Conservation (phyloP, 306 rosid species). For the Pachyrhizus erosus region DNA sequence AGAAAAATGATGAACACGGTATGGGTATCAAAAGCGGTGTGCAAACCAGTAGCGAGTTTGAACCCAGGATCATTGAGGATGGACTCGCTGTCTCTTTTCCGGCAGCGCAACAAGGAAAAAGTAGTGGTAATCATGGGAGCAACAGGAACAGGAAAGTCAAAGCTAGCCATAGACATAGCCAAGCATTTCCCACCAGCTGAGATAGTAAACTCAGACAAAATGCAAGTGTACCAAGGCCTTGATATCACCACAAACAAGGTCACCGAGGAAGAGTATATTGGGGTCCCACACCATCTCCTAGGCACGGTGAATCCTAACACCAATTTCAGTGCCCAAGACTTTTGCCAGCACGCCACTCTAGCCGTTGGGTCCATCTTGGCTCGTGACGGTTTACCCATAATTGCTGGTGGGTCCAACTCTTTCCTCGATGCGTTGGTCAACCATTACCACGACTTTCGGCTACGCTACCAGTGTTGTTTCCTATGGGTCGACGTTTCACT, state of each 20-base stretch:
- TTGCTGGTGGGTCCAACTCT: conserved; percentile 63
- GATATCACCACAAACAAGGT: conserved; percentile 76
- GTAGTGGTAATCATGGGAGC: conserved; percentile 77
- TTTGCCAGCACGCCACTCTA: conserved; percentile 40
- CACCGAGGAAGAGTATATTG: conserved; percentile 59
- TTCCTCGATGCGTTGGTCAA: conserved; percentile 51
- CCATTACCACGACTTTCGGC: conserved; percentile 36
- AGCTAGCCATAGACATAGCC: conserved; percentile 73
- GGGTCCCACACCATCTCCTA: conserved; percentile 77
- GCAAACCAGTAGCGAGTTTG: conserved; percentile 58
- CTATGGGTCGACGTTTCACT: conserved; percentile 52
- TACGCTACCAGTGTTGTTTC: conserved; percentile 45
- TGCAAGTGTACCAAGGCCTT: conserved; percentile 75
- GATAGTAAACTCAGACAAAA: conserved; percentile 80
- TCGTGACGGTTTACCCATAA: conserved; percentile 47
- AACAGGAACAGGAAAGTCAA: conserved; percentile 82
- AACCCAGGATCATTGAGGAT: conserved; percentile 43
- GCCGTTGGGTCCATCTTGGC: conserved; percentile 39
- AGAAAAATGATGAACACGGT: conserved; percentile 36
- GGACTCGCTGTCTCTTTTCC: conserved; percentile 50
- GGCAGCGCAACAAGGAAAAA: conserved; percentile 63
- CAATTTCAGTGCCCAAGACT: conserved; percentile 39
- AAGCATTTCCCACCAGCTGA: conserved; percentile 56
- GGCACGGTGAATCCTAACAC: conserved; percentile 24
- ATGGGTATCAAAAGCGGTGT: conserved; percentile 33